Evolutionary conservation across 2,329 filamentous ascomycete genomes (phyloP).

Genomic region (Phaeoacremonium minimum): DNA sequence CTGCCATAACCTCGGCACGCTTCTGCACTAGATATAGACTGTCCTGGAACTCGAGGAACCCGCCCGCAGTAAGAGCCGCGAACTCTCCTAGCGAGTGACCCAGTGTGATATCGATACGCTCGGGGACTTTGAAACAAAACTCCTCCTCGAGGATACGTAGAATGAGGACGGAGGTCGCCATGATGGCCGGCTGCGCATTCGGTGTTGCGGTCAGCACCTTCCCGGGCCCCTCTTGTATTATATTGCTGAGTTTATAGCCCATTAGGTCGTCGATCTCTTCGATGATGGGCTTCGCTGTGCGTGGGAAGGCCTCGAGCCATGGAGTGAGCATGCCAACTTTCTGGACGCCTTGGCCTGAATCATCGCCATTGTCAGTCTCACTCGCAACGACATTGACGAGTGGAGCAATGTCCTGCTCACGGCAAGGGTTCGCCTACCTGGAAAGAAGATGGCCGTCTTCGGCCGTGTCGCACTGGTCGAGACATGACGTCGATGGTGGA

Average conservation of each 20-base stretch:
- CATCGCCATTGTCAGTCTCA: slow-evolving; percentile 1
- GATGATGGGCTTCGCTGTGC: slow-evolving; percentile 69
- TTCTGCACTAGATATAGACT: slow-evolving; percentile 72
- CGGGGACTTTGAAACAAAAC: slow-evolving; percentile 68
- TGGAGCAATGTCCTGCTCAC: neutral
- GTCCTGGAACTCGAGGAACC: slow-evolving; percentile 73
- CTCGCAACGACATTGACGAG: neutral
- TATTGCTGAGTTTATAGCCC: slow-evolving; percentile 67
- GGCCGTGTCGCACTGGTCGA: slow-evolving; percentile 15
- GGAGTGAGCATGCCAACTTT: slow-evolving; percentile 81
- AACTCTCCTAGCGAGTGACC: slow-evolving; percentile 94
- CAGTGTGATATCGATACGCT: slow-evolving; percentile 75
- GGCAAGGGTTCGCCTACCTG: slow-evolving; percentile 33
- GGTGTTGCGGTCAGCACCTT: slow-evolving; percentile 73
- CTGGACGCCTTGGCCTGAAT: slow-evolving; percentile 78
- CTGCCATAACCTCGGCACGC: slow-evolving; percentile 79
- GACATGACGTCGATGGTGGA: slow-evolving; percentile 7
- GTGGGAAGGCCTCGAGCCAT: slow-evolving; percentile 83
- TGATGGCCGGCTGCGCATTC: slow-evolving; percentile 91
- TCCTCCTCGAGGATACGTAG: slow-evolving; percentile 81
- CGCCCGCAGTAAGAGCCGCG: slow-evolving; percentile 80
- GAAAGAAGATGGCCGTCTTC: slow-evolving; percentile 58
- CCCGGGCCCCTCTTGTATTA: slow-evolving; percentile 79
- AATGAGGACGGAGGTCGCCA: slow-evolving; percentile 90
- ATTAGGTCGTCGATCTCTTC: slow-evolving; percentile 81